A percentile compares a stretch with the other conserved stretches of the same genome.
phyloP scores from a whole-genome alignment of 306 rosid genomes.

The Malus asiatica region DNA sequence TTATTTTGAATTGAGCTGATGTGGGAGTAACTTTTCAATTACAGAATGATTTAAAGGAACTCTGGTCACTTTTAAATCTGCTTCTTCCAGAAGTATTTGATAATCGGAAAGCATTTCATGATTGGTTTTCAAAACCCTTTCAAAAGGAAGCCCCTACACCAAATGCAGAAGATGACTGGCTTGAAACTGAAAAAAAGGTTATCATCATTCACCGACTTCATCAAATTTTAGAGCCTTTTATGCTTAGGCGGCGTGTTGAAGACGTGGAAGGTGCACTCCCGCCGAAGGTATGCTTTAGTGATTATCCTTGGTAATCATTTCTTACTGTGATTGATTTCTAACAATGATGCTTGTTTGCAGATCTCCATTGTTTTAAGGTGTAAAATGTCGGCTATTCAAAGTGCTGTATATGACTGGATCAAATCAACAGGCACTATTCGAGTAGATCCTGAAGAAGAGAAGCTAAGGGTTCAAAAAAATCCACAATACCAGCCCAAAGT shows the following conservation, averaged over 20 bases:
- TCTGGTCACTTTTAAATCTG: constrained; percentile 94
- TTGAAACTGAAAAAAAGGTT: constrained; percentile 95
- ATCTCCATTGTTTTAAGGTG: constrained; percentile 75
- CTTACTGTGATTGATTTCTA: constrained; percentile 16
- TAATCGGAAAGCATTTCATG: constrained; percentile 92
- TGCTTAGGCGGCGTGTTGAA: constrained; percentile 98
- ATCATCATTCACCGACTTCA: constrained; percentile 96
- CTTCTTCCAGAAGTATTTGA: constrained; percentile 99
- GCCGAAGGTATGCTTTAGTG: constrained; percentile 59
- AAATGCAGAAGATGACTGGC: constrained; percentile 92
- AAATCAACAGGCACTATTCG: constrained; percentile 94
- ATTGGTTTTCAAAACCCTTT: constrained; percentile 98
- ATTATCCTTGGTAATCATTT: constrained; percentile 12
- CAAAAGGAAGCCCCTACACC: constrained; percentile 80
- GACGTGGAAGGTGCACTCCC: constrained; percentile 99
- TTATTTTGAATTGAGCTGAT: constrained; percentile 2
- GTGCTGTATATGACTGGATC: constrained; percentile 94
- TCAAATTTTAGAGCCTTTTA: constrained; percentile 98
- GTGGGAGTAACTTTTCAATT: constrained; percentile 19
- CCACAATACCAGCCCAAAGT: constrained; percentile 66
- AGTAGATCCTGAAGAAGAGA: constrained; percentile 92
- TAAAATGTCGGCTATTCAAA: constrained; percentile 89
- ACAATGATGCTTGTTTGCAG: constrained; percentile 49
- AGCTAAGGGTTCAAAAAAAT: constrained; percentile 55
- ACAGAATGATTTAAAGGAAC: constrained; percentile 99